These are phyloP conservation scores for Beauveria varroae DNA, from an alignment of 2,329 filamentous ascomycete species.

Conservation along the genomic window DNA sequence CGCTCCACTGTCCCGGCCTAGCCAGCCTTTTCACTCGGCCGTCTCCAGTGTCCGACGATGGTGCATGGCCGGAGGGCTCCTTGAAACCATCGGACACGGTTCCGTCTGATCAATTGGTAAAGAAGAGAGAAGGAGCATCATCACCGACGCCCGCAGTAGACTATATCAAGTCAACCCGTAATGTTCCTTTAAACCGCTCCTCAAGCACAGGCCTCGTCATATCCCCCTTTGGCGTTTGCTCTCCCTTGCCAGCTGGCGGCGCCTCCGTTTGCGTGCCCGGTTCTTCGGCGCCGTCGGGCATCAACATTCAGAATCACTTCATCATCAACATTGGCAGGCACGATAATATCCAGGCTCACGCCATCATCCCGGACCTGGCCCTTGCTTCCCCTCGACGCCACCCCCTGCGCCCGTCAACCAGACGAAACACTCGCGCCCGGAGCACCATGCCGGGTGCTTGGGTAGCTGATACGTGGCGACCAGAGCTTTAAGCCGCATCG, in stretches of 20 bases:
- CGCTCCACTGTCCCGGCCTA: not conserved
- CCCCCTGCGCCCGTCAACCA: not conserved
- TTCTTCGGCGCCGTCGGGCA: not conserved
- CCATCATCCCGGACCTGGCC: not conserved
- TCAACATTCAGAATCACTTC: not conserved
- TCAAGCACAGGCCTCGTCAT: not conserved
- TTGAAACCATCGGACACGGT: not conserved
- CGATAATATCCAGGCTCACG: conserved; percentile 5
- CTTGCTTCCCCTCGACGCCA: not conserved
- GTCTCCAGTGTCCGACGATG: conserved; percentile 7
- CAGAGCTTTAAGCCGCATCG: not conserved
- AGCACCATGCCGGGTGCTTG: not conserved
- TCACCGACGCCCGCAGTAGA: not conserved
- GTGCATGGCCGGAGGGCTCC: not conserved
- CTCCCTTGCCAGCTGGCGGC: not conserved
- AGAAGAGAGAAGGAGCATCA: not conserved
- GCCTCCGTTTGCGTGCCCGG: not conserved
- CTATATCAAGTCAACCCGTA: not conserved
- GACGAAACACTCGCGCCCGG: conserved; percentile 3
- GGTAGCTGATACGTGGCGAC: not conserved
- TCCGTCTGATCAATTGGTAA: not conserved
- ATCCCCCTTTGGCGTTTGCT: not conserved
- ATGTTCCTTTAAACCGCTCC: not conserved
- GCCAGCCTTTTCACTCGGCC: not conserved
- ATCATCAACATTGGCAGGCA: not conserved